Evolutionary conservation across 768 basidiomycete species (phyloP).

Genomic region (Tulasnella calospora): DNA sequence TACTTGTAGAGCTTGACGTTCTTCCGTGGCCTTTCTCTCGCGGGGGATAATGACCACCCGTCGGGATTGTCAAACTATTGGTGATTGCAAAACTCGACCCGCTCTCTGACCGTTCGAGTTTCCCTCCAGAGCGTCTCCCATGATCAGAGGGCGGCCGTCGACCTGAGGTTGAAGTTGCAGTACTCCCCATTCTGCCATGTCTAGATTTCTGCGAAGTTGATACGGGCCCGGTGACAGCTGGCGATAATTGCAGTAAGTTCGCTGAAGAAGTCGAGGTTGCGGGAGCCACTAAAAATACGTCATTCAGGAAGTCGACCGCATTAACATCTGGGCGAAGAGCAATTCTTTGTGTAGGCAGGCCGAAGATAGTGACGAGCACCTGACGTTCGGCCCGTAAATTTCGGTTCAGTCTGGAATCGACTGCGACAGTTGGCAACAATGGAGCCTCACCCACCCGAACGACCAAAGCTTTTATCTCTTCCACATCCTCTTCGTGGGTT

Average conservation of each 20-base stretch:
- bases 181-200: background rate
- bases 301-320: constrained; percentile 13
- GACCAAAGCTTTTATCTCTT: constrained; percentile 24
- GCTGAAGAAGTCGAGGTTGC: constrained; percentile 1
- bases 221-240: background rate
- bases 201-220: background rate
- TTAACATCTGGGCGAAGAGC: constrained; percentile 13
- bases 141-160: background rate
- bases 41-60: background rate
- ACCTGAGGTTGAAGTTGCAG: background rate
- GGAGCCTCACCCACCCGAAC: constrained; percentile 13
- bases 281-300: constrained; percentile 19
- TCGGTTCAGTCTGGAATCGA: background rate
- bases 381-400: background rate
- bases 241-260: background rate
- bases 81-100: background rate
- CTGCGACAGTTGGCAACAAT: background rate
- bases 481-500: constrained; percentile 15
- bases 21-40: constrained; percentile 9
- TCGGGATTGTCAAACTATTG: background rate
- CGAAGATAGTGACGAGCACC: constrained; percentile 24
- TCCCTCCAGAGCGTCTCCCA: background rate
- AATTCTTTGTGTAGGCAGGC: constrained; percentile 17
- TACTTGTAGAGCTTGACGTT: background rate
- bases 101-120: constrained; percentile 2